Evolutionary conservation across 257 asterid genomes (phyloP).

Genomic region (Jacaranda mimosifolia): DNA sequence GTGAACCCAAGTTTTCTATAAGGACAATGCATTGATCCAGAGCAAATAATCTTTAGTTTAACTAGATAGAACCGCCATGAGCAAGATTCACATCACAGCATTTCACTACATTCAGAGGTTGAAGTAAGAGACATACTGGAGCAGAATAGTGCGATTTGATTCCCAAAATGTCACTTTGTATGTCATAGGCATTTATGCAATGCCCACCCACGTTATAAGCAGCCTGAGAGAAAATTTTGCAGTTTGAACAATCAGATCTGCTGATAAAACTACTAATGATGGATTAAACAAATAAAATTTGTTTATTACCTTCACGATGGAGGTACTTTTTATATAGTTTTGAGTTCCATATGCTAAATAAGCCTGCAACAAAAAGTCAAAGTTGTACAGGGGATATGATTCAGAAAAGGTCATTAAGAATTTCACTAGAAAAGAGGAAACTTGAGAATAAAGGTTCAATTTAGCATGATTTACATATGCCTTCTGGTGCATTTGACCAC

Average conservation of each 20-base stretch:
- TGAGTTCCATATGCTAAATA: conserved; percentile 92
- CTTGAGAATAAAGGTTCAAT: too few species aligned
- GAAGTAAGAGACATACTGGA: conserved; percentile 59
- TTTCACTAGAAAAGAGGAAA: background rate
- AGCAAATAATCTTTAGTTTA: background rate
- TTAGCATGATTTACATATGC: conserved; percentile 10
- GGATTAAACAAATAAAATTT: conserved; percentile 9
- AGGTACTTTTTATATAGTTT: conserved; percentile 63
- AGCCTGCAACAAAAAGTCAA: conserved; percentile 62
- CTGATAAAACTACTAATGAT: conserved; percentile 11
- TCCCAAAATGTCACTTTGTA: conserved; percentile 83
- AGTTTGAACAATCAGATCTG: conserved; percentile 35
- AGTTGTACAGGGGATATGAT: conserved; percentile 11
- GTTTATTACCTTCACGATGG: conserved; percentile 68
- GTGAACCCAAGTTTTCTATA: background rate
- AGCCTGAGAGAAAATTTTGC: conserved; percentile 55
- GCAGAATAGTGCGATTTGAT: conserved; percentile 81
- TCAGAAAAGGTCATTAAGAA: background rate
- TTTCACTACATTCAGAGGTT: conserved; percentile 1
- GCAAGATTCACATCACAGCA: background rate
- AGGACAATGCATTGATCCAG: background rate
- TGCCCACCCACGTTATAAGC: conserved; percentile 90
- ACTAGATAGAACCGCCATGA: background rate
- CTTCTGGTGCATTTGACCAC: too few species aligned
- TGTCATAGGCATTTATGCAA: conserved; percentile 76